These are phyloP conservation scores for Scopulariopsis brevicaulis DNA, from an alignment of 2,329 filamentous ascomycete species.

Conservation along the genomic window DNA sequence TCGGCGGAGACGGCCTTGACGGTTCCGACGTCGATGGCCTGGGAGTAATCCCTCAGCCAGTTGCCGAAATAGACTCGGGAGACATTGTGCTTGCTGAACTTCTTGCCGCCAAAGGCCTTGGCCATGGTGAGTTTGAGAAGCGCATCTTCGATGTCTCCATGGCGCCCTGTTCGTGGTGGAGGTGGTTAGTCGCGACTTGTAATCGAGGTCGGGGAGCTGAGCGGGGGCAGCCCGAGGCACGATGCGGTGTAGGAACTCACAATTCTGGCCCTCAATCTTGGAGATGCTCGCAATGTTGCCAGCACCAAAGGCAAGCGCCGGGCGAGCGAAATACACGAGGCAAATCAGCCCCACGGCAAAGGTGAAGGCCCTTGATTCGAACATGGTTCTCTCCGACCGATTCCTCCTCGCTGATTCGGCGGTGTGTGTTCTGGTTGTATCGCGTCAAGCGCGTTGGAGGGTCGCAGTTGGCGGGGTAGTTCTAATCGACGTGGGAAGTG, in stretches of 20 bases:
- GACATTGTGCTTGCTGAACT: constrained; percentile 79
- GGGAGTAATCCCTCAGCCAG: constrained; percentile 88
- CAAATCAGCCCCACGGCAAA: constrained; percentile 45
- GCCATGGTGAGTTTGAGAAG: constrained; percentile 60
- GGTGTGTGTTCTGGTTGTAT: neutral
- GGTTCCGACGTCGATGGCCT: constrained; percentile 86
- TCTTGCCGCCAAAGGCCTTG: constrained; percentile 49
- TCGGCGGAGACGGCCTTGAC: constrained; percentile 85
- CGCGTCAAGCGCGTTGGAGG: neutral
- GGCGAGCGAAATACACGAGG: constrained; percentile 55
- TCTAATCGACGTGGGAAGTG: neutral
- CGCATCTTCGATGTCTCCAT: constrained; percentile 89
- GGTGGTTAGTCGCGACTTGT: constrained; percentile 3
- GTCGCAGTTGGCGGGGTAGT: neutral
- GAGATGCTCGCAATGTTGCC: constrained; percentile 79
- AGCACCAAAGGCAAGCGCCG: constrained; percentile 70
- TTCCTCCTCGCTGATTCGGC: neutral
- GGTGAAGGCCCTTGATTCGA: constrained; percentile 33
- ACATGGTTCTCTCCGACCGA: constrained; percentile 23
- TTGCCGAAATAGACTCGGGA: constrained; percentile 93
- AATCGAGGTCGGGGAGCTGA: neutral
- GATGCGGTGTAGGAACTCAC: constrained; percentile 25
- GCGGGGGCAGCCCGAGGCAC: neutral
- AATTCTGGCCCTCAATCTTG: constrained; percentile 76
- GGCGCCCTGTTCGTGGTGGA: constrained; percentile 45